Evolutionary conservation across 306 rosid genomes (phyloP).

Genomic region (Vachellia collinsii): DNA sequence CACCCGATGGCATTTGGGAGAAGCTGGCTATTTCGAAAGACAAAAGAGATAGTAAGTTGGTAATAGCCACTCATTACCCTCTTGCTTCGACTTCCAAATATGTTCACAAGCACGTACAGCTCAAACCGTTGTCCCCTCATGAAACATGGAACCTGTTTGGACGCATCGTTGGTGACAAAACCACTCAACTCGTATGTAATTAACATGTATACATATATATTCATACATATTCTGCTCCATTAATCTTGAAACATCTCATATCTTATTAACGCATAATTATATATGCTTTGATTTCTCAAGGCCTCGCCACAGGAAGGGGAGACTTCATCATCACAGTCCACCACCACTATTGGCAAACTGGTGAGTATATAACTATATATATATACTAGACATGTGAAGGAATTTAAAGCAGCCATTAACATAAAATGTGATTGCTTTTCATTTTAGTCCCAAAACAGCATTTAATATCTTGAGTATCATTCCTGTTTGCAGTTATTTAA

Average conservation of each 20-base stretch:
- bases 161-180: background rate
- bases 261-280: too few relatives aligned
- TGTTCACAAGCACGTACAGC: background rate
- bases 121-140: background rate
- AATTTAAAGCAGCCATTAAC: too few relatives aligned
- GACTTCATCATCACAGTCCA: too few relatives aligned
- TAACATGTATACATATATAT: background rate
- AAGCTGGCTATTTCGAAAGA: background rate
- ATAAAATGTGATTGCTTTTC: background rate
- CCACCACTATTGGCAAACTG: too few relatives aligned
- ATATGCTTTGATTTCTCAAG: too few relatives aligned
- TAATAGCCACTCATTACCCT: conserved; percentile 16
- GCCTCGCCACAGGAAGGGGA: too few relatives aligned
- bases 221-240: conserved; percentile 37
- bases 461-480: too few relatives aligned
- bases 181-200: background rate
- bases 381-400: too few relatives aligned
- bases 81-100: background rate
- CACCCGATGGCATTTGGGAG: conserved; percentile 28
- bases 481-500: too few relatives aligned
- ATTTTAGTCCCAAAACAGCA: background rate
- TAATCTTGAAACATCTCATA: too few relatives aligned
- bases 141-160: conserved; percentile 47
- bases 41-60: conserved; percentile 35
- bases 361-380: too few relatives aligned